Evolutionary conservation across 331 rosid genomes (phyloP).

Genomic region (Quercus phellos): DNA sequence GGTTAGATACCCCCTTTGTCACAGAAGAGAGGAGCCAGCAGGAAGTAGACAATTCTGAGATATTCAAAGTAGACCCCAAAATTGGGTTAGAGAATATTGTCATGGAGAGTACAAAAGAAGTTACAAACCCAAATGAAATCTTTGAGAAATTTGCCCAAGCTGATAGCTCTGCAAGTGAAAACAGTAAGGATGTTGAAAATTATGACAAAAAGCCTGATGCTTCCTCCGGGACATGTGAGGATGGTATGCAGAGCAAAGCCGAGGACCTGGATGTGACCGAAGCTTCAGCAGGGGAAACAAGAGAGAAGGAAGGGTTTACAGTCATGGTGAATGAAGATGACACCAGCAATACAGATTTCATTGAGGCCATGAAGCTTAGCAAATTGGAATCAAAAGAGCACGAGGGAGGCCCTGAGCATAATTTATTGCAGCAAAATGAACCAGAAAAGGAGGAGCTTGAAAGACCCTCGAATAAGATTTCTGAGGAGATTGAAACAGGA

Average conservation of each 20-base stretch:
- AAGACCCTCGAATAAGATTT: background rate
- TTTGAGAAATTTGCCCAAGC: background rate
- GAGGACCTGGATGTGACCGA: conserved; percentile 8
- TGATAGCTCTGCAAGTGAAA: background rate
- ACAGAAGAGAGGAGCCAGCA: background rate
- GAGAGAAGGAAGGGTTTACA: background rate
- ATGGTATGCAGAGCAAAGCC: background rate
- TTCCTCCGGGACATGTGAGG: background rate
- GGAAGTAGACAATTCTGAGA: conserved; percentile 6
- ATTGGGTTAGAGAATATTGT: background rate
- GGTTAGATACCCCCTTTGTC: background rate
- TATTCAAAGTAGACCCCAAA: background rate
- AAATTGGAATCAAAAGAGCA: conserved; percentile 2
- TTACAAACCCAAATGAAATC: background rate
- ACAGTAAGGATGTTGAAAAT: background rate
- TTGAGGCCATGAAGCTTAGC: conserved; percentile 3
- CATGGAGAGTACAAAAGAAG: conserved; percentile 16
- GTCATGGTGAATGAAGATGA: conserved; percentile 2
- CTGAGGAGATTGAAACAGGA: conserved; percentile 11
- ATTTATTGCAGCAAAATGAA: conserved; percentile 19
- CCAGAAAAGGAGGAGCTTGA: conserved; percentile 2
- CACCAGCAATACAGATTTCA: background rate
- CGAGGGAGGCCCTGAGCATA: background rate
- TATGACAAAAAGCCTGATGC: background rate
- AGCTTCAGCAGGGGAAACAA: background rate